Evolutionary conservation across 352 stramenopile species (phyloP), one percentile per base, ranked within the genome.

Genomic region (Globisporangium iwayamae): DNA sequence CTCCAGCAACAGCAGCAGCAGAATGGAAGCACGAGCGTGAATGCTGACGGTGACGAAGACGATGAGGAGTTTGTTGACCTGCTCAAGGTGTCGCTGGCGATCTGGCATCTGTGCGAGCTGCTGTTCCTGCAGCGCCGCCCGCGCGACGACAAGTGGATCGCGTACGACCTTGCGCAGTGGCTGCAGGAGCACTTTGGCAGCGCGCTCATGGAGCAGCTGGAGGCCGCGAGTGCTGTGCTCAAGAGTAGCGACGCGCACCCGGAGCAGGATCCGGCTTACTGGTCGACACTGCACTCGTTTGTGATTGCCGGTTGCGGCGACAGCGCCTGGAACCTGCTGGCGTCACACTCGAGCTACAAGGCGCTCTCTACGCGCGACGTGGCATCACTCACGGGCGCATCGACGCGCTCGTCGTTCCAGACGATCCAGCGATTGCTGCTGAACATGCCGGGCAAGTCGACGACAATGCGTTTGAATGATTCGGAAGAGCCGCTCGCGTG

Each of bases 41-140:
- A 0, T 1, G n/a, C 20, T 9, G 25, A 66, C 2, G 59, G 64
- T 1, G 59, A 66, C 22, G 64, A 85, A 1, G 73, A 79, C 3
- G 77, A 87, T 4, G 70, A 77, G 9, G 69, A 79, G 38, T 81
- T 90, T 22, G 60, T 85, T 22, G 76, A 90, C 45, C 62, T 93
- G 57, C 61, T 94, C 30, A 91, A 93, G 69, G 83, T 90, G 10
- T 91, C 85, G 45, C 69, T 94, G 32, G 83, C 85, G 18, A 75
- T 94, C 18, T 90, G 83, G 79, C 83, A 92, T 62, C 57, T 94
- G 51, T 91, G 85, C 34, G 85, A 94, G 66, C 66, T 94, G 50
- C 69, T 93, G 30, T 79, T 91, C 25, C 73, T 94, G 9, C 81
- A 87, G 62, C 70, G 73, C 48, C 79, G 79, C 43, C 66, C 68